phyloP scores from a whole-genome alignment of 768 basidiomycete species.

The Russula ochroleuca region DNA sequence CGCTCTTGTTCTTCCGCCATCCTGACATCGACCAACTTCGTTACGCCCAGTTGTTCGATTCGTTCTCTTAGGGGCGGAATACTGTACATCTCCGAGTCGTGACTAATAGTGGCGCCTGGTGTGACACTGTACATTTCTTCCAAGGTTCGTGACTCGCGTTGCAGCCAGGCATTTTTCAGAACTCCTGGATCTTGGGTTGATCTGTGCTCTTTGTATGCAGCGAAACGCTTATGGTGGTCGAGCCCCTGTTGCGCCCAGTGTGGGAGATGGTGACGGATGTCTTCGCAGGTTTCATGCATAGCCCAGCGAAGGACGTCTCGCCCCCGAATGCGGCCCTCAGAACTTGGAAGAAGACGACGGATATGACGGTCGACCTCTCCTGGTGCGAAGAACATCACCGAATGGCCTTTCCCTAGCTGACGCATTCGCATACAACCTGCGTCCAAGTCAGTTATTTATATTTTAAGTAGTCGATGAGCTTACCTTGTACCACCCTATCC shows the following conservation, averaged over 20 bases:
- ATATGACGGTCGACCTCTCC: slow-evolving; percentile 20
- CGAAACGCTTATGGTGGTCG: slow-evolving; percentile 9
- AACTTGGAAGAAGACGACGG: slow-evolving; percentile 2
- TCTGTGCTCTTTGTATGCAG: background rate
- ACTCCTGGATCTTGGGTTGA: background rate
- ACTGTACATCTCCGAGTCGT: background rate
- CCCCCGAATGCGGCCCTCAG: background rate
- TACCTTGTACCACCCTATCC: slow-evolving; percentile 50
- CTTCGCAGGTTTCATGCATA: slow-evolving; percentile 23
- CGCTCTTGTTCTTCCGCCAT: slow-evolving; percentile 23
- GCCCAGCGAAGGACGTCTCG: slow-evolving; percentile 23
- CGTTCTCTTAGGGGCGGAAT: slow-evolving; percentile 7
- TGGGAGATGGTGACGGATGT: slow-evolving; percentile 18
- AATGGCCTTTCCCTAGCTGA: slow-evolving; percentile 22
- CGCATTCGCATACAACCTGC: slow-evolving; percentile 27
- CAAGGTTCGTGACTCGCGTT: slow-evolving; percentile 15
- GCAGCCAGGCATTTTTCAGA: slow-evolving; percentile 12
- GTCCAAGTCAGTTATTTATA: background rate
- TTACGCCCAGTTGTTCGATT: slow-evolving; percentile 1
- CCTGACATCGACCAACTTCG: slow-evolving; percentile 3
- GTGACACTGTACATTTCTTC: slow-evolving; percentile 16
- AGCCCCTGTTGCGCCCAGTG: slow-evolving; percentile 19
- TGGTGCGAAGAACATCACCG: slow-evolving; percentile 21
- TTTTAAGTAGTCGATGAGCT: background rate
- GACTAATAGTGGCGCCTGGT: background rate